These are phyloP conservation scores for Pseudogymnoascus sp. DNA, from an alignment of 2,329 filamentous ascomycete species.

Conservation along the genomic window DNA sequence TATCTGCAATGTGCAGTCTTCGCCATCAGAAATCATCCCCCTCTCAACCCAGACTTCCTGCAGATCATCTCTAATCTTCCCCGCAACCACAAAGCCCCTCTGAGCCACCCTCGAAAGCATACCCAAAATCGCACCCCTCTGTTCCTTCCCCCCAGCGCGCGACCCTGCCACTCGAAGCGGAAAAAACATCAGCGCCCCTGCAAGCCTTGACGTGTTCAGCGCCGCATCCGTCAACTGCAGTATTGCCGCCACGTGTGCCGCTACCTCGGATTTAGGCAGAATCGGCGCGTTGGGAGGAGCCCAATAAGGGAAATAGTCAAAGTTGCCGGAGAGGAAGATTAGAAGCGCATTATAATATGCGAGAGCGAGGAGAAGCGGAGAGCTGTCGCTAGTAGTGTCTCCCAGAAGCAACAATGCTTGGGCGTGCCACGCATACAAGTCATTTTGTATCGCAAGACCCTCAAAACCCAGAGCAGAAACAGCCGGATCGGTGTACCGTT, in stretches of 20 bases:
- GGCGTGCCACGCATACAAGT: constrained; percentile 18
- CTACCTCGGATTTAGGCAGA: constrained; percentile 11
- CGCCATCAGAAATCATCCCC: neutral
- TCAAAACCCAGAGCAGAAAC: constrained; percentile 14
- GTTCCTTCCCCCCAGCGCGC: constrained; percentile 14
- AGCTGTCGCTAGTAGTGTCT: neutral
- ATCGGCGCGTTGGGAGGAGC: constrained; percentile 11
- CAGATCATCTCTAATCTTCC: constrained; percentile 20
- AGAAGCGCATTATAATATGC: constrained; percentile 22
- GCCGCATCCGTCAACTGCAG: constrained; percentile 14
- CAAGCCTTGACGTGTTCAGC: constrained; percentile 18
- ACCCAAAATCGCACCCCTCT: constrained; percentile 14
- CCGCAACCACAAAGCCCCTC: constrained; percentile 22
- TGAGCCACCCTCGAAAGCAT: constrained; percentile 20
- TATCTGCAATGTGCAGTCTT: neutral
- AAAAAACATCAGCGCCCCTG: constrained; percentile 22
- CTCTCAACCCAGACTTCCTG: constrained; percentile 16
- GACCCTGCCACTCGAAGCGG: constrained; percentile 23
- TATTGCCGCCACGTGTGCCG: constrained; percentile 19
- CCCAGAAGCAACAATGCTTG: neutral
- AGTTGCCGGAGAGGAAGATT: constrained; percentile 24
- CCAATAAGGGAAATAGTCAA: constrained; percentile 21
- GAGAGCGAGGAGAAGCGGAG: constrained; percentile 13
- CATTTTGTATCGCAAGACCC: constrained; percentile 14
- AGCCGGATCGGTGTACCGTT: neutral